Evolutionary conservation across 805 yeast species (phyloP).

Genomic region (Myxozyma geophila): DNA sequence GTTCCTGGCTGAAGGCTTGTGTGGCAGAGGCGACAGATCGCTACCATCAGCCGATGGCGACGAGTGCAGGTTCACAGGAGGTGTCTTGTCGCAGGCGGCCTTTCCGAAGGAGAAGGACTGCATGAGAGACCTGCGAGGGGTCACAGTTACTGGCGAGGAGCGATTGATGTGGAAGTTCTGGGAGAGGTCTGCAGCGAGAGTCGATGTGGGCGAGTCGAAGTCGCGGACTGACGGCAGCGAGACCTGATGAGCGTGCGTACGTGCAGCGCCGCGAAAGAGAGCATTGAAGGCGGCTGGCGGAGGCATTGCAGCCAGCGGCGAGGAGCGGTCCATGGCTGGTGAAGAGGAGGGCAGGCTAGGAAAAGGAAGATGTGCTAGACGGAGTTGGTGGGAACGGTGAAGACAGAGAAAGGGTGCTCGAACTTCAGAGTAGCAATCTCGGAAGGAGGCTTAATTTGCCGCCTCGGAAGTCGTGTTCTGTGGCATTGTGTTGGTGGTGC

Average conservation of each 20-base stretch:
- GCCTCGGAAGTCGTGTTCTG: slow-evolving; percentile 3
- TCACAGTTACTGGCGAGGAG: slow-evolving; percentile 41
- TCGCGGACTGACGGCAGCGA: slow-evolving; percentile 32
- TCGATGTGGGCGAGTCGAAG: slow-evolving; percentile 42
- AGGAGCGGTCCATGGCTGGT: slow-evolving; percentile 32
- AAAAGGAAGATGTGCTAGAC: background rate
- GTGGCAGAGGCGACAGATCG: slow-evolving; percentile 35
- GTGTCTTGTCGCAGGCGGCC: slow-evolving; percentile 25
- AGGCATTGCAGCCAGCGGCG: slow-evolving; percentile 36
- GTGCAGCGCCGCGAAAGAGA: background rate
- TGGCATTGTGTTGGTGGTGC: slow-evolving; percentile 6
- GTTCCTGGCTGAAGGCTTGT: slow-evolving; percentile 20
- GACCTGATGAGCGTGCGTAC: slow-evolving; percentile 25
- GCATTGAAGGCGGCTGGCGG: slow-evolving; percentile 27
- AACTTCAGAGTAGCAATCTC: background rate
- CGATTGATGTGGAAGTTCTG: slow-evolving; percentile 46
- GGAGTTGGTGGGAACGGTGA: background rate
- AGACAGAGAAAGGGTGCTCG: background rate
- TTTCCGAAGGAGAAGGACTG: slow-evolving; percentile 39
- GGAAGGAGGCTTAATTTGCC: background rate
- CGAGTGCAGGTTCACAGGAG: slow-evolving; percentile 26
- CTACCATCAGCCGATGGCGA: slow-evolving; percentile 28
- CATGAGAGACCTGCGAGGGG: slow-evolving; percentile 45
- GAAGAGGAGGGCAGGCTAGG: background rate
- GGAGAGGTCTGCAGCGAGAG: slow-evolving; percentile 46